phyloP scores from a whole-genome alignment of 257 asterid genomes.

The Nicotiana obtusifolia region DNA sequence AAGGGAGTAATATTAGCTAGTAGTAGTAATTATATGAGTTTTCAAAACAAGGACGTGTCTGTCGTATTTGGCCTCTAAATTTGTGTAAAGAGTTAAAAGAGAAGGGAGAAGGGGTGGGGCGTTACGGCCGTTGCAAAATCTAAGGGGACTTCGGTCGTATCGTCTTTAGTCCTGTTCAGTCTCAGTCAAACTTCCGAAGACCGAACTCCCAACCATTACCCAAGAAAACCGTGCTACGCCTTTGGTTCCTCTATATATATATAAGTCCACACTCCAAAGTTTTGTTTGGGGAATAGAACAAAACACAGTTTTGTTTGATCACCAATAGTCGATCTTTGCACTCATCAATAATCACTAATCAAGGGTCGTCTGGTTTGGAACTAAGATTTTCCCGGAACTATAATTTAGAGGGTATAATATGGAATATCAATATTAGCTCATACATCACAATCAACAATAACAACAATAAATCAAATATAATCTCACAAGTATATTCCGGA shows the following conservation, averaged over 20 bases:
- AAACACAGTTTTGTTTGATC: not conserved
- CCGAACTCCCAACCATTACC: constrained; percentile 25
- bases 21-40: not conserved
- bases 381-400: too few relatives aligned
- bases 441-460: too few relatives aligned
- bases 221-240: constrained; percentile 48
- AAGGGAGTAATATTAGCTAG: not conserved
- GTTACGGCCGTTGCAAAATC: constrained; percentile 32
- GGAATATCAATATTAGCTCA: too few relatives aligned
- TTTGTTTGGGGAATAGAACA: constrained; percentile 8
- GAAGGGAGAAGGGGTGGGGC: not conserved
- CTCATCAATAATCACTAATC: not conserved
- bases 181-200: constrained; percentile 44
- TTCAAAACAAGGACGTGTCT: constrained; percentile 1
- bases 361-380: too few relatives aligned
- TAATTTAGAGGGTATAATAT: too few relatives aligned
- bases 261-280: constrained; percentile 16
- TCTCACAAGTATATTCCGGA: too few relatives aligned
- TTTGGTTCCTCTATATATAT: constrained; percentile 10
- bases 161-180: constrained; percentile 19
- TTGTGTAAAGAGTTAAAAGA: not conserved
- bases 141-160: constrained; percentile 45
- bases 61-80: not conserved
- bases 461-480: too few relatives aligned
- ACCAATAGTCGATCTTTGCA: too few relatives aligned